Conservation (phyloP, 306 rosid genomes). For the Hippophae gyantsensis region DNA sequence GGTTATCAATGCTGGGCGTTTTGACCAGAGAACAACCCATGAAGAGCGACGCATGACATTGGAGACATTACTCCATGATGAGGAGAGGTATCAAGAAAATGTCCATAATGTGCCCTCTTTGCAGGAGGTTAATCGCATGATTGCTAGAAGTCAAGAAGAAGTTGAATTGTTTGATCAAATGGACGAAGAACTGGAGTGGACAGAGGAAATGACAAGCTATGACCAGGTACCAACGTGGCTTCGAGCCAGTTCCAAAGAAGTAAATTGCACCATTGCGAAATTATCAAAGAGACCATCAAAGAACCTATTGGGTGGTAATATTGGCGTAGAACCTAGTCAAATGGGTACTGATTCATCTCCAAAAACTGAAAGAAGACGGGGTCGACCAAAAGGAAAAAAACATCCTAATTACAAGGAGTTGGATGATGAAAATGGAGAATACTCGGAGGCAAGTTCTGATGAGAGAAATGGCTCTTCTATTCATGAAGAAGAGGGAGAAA, state of each 20-base stretch:
- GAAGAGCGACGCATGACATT: constrained; percentile 92
- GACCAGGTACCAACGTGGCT: constrained; percentile 92
- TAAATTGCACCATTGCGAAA: constrained; percentile 58
- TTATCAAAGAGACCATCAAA: constrained; percentile 73
- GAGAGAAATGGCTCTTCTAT: constrained; percentile 76
- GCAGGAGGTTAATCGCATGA: constrained; percentile 96
- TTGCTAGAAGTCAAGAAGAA: constrained; percentile 89
- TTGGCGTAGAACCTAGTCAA: constrained; percentile 51
- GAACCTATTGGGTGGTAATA: constrained; percentile 47
- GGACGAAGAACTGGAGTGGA: constrained; percentile 95
- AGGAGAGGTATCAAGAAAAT: constrained; percentile 93
- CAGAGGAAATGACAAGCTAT: constrained; percentile 72
- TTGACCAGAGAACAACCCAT: constrained; percentile 98
- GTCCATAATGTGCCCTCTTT: constrained; percentile 90
- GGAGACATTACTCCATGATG: constrained; percentile 92
- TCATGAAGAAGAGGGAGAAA: constrained; percentile 83
- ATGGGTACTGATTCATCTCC: constrained; percentile 61
- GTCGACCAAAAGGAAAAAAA: constrained; percentile 71
- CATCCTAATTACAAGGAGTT: constrained; percentile 70
- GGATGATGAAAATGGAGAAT: constrained; percentile 77
- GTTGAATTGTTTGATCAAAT: constrained; percentile 86
- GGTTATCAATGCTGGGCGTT: constrained; percentile 99
- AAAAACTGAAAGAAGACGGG: constrained; percentile 66
- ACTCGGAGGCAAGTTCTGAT: constrained; percentile 79
- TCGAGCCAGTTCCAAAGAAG: constrained; percentile 72